A percentile compares a stretch with the other conserved stretches of the same genome.
These are phyloP conservation scores for Xylariomycetidae sp. DNA, from an alignment of 2,329 filamentous ascomycete species.

Conservation along the genomic window DNA sequence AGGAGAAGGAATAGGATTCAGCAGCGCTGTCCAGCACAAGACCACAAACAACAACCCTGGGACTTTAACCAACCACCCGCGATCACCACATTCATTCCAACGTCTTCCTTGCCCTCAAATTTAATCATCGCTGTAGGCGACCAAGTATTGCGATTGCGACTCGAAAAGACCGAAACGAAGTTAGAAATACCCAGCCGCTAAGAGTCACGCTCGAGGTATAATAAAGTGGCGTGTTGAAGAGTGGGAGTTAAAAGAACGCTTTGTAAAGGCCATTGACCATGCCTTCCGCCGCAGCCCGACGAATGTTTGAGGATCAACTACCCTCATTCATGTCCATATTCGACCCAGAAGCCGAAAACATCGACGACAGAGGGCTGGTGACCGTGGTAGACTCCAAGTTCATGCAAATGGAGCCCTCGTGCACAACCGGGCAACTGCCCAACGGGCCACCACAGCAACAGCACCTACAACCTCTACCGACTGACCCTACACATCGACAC, in stretches of 20 bases:
- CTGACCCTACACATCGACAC: constrained; percentile 60
- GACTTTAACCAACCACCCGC: constrained; percentile 14
- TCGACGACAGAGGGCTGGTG: constrained; percentile 49
- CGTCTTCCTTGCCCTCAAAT: constrained; percentile 11
- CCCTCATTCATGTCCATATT: constrained; percentile 74
- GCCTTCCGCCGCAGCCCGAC: constrained; percentile 58
- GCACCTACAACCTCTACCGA: constrained; percentile 35
- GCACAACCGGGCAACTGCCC: constrained; percentile 26
- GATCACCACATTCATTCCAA: constrained; percentile 20
- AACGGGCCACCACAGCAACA: constrained; percentile 30
- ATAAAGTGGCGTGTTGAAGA: too few species aligned
- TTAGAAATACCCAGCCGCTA: too few species aligned
- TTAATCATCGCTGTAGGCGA: constrained; percentile 10
- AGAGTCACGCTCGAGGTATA: too few species aligned
- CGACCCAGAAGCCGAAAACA: constrained; percentile 56
- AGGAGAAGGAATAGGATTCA: constrained; percentile 40
- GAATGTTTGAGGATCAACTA: constrained; percentile 65
- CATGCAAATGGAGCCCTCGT: constrained; percentile 40
- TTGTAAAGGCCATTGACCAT: constrained; percentile 44
- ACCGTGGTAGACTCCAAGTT: constrained; percentile 51
- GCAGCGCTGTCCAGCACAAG: constrained; percentile 45
- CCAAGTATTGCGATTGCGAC: constrained; percentile 11
- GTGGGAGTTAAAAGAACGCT: too few species aligned
- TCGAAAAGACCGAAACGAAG: too few species aligned
- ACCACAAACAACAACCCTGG: too few species aligned